Evolutionary conservation across 495 filamentous ascomycete species (phyloP), one percentile per base, ranked within the genome.

Genomic region (Parmelia sp.): DNA sequence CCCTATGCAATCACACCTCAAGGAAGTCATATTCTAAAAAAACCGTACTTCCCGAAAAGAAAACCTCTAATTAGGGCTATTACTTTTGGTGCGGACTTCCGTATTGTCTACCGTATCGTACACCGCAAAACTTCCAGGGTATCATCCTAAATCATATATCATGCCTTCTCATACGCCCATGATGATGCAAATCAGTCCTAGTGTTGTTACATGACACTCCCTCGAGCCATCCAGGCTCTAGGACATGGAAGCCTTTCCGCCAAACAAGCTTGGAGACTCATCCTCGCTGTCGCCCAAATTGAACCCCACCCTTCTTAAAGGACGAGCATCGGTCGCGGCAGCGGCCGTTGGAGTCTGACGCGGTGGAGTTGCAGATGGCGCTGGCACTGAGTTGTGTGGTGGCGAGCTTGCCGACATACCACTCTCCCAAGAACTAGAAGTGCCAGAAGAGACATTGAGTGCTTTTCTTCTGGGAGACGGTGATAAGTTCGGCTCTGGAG

Each of bases 231-330:
- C 8, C n/a, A 7, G n/a, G 45, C 45, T 14, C 49, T 53, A 53
- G 27, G 27, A 29, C 4, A 23, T 19, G 27, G 49, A 17, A 53
- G 49, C 49, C 29, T 25, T 53, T 15, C 61, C 61, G 17, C 61
- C 51, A 31, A 57, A 63, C 21, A 57, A 57, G 27, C 61, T 63
- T 55, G 21, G 39, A 17, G 33, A 27, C 49, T 31, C 25, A 27
- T 44, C 51, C 5, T 44, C 17, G 39, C 45, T 27, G 14, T 19
- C 25, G 29, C 14, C 42, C 21, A 61, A 35, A 27, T 49, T 9
- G n/a, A 61, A 61, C 1, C 49, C 60, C 9, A 62, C 60, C 33
- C 51, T 39, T 42, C 51, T 63, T 3, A 21, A 1, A 15, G 25
- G 56, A 29, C 36, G 21, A 23, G 14, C 21, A 21, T 37, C 37